phyloP scores from a whole-genome alignment of 345 rosid species.

The Cardamine resedifolia region DNA sequence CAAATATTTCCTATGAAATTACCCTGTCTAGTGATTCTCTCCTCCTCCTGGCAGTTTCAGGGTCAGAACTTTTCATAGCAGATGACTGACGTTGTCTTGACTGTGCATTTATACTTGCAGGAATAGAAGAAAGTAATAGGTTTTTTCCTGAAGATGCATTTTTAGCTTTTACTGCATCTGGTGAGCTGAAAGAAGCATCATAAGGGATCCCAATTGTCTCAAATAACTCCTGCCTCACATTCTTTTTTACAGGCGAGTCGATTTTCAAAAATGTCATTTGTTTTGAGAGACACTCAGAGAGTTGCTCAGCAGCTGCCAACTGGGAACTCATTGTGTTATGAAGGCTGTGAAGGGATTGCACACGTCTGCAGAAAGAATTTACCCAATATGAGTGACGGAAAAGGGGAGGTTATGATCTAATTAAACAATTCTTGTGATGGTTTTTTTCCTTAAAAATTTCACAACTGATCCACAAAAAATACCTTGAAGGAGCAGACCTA shows the following conservation, averaged over 20 bases:
- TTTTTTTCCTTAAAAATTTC: not conserved
- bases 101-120: slow-evolving; percentile 55
- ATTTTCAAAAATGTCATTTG: slow-evolving; percentile 77
- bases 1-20: slow-evolving; percentile 25
- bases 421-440: not conserved
- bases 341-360: slow-evolving; percentile 69
- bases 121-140: slow-evolving; percentile 51
- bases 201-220: slow-evolving; percentile 82
- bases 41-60: slow-evolving; percentile 85
- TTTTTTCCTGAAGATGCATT: slow-evolving; percentile 47
- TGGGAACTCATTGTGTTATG: slow-evolving; percentile 75
- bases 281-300: slow-evolving; percentile 78
- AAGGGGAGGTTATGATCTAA: slow-evolving; percentile 3
- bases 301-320: slow-evolving; percentile 83
- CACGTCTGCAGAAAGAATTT: slow-evolving; percentile 51
- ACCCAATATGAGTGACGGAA: slow-evolving; percentile 16
- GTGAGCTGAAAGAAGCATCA: slow-evolving; percentile 78
- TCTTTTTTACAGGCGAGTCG: slow-evolving; percentile 68
- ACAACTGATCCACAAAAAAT: slow-evolving; percentile 23
- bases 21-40: slow-evolving; percentile 89
- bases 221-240: slow-evolving; percentile 76
- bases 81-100: slow-evolving; percentile 58
- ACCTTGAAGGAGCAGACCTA: slow-evolving; percentile 74
- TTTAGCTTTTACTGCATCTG: slow-evolving; percentile 50
- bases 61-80: slow-evolving; percentile 58